Conservation (phyloP, 495 filamentous ascomycete genomes). For the Alectoria sarmentosa region DNA sequence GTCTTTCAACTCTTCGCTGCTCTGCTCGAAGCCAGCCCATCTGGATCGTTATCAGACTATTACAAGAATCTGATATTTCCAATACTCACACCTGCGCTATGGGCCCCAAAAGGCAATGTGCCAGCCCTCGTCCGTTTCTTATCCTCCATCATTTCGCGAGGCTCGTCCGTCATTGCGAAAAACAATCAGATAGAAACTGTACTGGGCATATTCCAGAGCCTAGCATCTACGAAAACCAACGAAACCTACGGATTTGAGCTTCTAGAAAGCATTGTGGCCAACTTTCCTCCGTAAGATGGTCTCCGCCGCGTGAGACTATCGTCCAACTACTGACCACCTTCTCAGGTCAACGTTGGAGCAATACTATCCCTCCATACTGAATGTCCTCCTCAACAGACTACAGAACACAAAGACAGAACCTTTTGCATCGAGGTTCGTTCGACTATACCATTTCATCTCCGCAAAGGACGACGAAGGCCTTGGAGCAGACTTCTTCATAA, state of each 20-base stretch:
- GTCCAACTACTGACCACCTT: constrained; percentile 26
- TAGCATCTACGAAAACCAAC: constrained; percentile 63
- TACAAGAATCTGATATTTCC: constrained; percentile 69
- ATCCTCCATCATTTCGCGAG: constrained; percentile 74
- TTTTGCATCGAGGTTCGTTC: constrained; percentile 73
- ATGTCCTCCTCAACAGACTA: constrained; percentile 74
- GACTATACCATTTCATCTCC: constrained; percentile 87
- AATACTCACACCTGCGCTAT: constrained; percentile 67
- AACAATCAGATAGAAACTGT: constrained; percentile 73
- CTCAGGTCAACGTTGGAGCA: constrained; percentile 55
- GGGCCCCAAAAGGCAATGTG: constrained; percentile 88
- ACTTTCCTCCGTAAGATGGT: constrained; percentile 58
- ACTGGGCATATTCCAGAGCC: constrained; percentile 86
- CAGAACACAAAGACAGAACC: constrained; percentile 71
- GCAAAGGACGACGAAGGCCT: constrained; percentile 67
- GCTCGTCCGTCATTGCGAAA: constrained; percentile 58
- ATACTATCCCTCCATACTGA: constrained; percentile 74
- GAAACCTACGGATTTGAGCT: constrained; percentile 84
- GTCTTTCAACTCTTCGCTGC: constrained; percentile 93
- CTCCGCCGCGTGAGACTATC: not conserved
- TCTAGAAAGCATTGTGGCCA: constrained; percentile 66
- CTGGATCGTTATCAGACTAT: constrained; percentile 61
- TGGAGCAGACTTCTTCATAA: constrained; percentile 84
- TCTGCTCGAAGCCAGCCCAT: constrained; percentile 74
- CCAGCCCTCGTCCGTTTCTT: constrained; percentile 82